phyloP scores from a whole-genome alignment of 163 green algal species.

The Chlorella variabilis region DNA sequence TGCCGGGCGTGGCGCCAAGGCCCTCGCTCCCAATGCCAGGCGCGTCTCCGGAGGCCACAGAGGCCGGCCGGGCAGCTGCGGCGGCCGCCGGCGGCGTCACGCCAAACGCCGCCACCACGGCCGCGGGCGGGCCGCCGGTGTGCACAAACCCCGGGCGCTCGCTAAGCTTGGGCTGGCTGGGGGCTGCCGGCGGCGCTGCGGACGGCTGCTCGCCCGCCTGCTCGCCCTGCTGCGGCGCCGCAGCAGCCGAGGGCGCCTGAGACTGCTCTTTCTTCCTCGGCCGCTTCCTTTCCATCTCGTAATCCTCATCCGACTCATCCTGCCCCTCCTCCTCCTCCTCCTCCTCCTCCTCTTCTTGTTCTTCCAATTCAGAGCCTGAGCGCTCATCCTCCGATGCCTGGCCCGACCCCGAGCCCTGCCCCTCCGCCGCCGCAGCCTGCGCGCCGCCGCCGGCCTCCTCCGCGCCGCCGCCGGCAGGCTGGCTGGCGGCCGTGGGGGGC shows the following conservation, averaged over 20 bases:
- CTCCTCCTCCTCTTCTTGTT: not conserved
- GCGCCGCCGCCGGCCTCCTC: too few species aligned
- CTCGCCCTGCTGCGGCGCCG: too few species aligned
- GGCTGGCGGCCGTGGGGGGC: too few species aligned
- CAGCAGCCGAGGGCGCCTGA: too few species aligned
- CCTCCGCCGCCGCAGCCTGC: too few species aligned
- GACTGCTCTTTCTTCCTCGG: too few species aligned
- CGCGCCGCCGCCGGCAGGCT: too few species aligned
- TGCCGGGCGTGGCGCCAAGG: conserved; percentile 1
- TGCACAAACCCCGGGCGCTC: not conserved
- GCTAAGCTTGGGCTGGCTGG: conserved; percentile 7
- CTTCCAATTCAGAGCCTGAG: not conserved
- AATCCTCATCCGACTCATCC: not conserved
- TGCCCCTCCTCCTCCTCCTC: not conserved
- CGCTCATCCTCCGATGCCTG: not conserved
- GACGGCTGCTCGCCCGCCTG: not conserved
- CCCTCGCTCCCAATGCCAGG: not conserved
- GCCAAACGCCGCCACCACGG: conserved; percentile 20
- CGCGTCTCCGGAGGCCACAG: not conserved
- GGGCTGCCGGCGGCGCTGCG: not conserved
- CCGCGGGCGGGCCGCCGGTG: not conserved
- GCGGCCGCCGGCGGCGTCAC: not conserved
- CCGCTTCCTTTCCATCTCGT: not conserved
- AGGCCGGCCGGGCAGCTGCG: not conserved
- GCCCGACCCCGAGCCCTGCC: too few species aligned